Percentiles rank a stretch among this genome's conserved stretches.
These are phyloP conservation scores for Diaporthe sp. DNA, from an alignment of 2,329 filamentous ascomycete species.

Conservation along the genomic window DNA sequence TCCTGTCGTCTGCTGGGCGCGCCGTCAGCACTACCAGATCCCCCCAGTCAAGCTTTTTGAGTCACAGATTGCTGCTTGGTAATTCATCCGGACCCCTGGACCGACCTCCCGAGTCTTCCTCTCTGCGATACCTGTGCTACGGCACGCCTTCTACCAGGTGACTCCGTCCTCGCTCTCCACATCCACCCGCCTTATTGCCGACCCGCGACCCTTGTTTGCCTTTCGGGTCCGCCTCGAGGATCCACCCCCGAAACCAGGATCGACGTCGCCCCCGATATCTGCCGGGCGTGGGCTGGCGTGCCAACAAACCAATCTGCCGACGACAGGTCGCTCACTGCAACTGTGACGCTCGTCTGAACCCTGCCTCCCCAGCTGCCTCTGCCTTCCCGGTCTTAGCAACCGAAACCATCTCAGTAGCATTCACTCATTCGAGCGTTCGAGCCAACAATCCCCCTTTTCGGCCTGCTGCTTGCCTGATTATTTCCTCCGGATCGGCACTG, in stretches of 20 bases:
- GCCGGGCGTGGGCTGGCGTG: constrained; percentile 7
- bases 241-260: constrained; percentile 29
- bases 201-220: constrained; percentile 19
- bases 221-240: constrained; percentile 23
- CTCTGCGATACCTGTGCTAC: not conserved
- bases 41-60: constrained; percentile 6
- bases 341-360: constrained; percentile 23
- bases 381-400: not conserved
- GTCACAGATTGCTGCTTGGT: constrained; percentile 8
- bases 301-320: constrained; percentile 19
- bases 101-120: not conserved
- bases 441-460: not conserved
- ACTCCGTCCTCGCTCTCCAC: constrained; percentile 11
- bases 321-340: constrained; percentile 18
- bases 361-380: not conserved
- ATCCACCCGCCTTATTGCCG: constrained; percentile 20
- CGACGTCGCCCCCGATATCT: constrained; percentile 24
- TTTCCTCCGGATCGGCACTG: constrained; percentile 1
- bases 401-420: constrained; percentile 27
- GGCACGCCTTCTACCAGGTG: not conserved
- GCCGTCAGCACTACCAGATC: constrained; percentile 8
- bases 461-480: not conserved
- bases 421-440: constrained; percentile 5
- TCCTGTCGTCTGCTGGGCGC: not conserved
- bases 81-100: constrained; percentile 11